phyloP scores from a whole-genome alignment of 257 asterid species.

The Nicotiana benthamiana region DNA sequence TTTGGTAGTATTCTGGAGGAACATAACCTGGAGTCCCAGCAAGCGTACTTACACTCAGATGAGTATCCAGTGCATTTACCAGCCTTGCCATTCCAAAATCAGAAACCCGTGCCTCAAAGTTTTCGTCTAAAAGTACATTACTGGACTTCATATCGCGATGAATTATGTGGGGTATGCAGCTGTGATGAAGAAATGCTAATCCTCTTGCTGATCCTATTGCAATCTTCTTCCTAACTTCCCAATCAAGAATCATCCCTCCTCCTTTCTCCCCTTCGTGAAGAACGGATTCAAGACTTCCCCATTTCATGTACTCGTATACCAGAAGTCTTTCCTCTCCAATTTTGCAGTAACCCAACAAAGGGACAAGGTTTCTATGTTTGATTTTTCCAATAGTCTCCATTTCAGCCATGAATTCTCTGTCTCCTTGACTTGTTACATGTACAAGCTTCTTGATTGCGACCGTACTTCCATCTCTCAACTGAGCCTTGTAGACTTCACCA shows the following conservation, averaged over 20 bases:
- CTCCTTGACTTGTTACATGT: conserved; percentile 84
- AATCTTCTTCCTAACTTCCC: conserved; percentile 70
- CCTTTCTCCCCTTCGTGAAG: conserved; percentile 51
- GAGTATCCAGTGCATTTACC: conserved; percentile 81
- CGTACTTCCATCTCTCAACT: conserved; percentile 52
- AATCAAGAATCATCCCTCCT: conserved; percentile 32
- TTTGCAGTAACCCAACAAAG: conserved; percentile 77
- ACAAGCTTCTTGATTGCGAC: conserved; percentile 92
- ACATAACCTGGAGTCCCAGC: conserved; percentile 98
- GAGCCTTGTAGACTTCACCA: conserved; percentile 94
- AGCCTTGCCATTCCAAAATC: conserved; percentile 97
- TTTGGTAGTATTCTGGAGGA: conserved; percentile 96
- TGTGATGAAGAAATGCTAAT: conserved; percentile 91
- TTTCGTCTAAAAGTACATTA: conserved; percentile 77
- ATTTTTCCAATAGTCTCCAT: conserved; percentile 97
- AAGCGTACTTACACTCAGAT: conserved; percentile 83
- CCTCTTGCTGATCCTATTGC: conserved; percentile 90
- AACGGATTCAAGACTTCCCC: conserved; percentile 83
- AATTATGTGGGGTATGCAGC: conserved; percentile 92
- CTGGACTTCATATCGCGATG: conserved; percentile 98
- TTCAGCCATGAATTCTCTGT: conserved; percentile 92
- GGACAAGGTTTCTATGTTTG: conserved; percentile 83
- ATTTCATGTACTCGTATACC: conserved; percentile 83
- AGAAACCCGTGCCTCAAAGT: conserved; percentile 82
- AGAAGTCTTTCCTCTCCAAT: conserved; percentile 90